phyloP scores from a whole-genome alignment of 805 yeast species.

The Wickerhamomyces bisporus region DNA sequence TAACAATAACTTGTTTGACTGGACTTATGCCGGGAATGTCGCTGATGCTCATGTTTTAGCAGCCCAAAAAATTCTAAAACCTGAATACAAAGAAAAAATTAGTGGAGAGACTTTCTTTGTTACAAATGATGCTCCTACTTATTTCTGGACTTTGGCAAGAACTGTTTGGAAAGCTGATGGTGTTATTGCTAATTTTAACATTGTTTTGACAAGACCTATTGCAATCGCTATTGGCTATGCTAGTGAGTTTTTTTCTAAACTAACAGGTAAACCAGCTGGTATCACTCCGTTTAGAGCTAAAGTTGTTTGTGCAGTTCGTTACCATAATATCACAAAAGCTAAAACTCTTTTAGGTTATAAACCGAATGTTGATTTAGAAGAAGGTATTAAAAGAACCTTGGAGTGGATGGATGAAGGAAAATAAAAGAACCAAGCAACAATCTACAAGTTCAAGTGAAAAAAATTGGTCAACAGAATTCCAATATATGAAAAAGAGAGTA shows the following conservation, averaged over 20 bases:
- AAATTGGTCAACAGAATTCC: too few relatives aligned
- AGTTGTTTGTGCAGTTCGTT: constrained; percentile 88
- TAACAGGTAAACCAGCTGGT: constrained; percentile 84
- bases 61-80: constrained; percentile 63
- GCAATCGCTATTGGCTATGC: constrained; percentile 80
- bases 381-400: constrained; percentile 74
- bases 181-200: constrained; percentile 60
- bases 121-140: constrained; percentile 91
- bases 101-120: constrained; percentile 87
- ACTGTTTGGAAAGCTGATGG: constrained; percentile 98
- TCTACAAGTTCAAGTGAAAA: too few relatives aligned
- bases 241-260: constrained; percentile 65
- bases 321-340: constrained; percentile 89
- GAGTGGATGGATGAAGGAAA: constrained; percentile 82
- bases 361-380: constrained; percentile 74
- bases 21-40: constrained; percentile 98
- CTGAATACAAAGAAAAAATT: constrained; percentile 37
- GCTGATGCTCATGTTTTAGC: constrained; percentile 96
- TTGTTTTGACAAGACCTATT: constrained; percentile 66
- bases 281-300: constrained; percentile 92
- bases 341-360: constrained; percentile 68
- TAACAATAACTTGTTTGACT: constrained; percentile 88
- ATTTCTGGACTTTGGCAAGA: constrained; percentile 95
- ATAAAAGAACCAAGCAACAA: constrained; percentile 1
- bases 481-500: too few relatives aligned